Evolutionary conservation across 805 yeast species (phyloP).

Genomic region (Komagataella kurtzmanii): DNA sequence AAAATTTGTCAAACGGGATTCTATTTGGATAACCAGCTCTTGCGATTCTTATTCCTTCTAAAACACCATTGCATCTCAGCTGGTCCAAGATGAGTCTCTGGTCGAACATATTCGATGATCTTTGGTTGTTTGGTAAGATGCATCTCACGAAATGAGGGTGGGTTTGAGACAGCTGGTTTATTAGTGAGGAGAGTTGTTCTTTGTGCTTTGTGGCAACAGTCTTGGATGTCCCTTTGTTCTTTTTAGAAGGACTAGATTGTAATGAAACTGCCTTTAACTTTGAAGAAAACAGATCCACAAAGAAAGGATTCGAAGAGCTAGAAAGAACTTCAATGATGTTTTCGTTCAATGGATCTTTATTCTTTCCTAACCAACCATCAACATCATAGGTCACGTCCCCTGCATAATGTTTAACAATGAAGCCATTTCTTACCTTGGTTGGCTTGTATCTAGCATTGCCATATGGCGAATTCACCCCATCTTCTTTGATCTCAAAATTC

Average conservation of each 20-base stretch:
- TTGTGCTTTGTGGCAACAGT: constrained; percentile 86
- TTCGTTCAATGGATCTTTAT: constrained; percentile 85
- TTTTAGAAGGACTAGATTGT: constrained; percentile 4
- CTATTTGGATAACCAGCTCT: constrained; percentile 96
- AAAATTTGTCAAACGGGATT: constrained; percentile 71
- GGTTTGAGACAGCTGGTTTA: constrained; percentile 63
- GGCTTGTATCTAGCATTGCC: constrained; percentile 34
- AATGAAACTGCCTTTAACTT: constrained; percentile 4
- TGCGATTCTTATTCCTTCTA: constrained; percentile 95
- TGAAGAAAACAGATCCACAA: constrained; percentile 38
- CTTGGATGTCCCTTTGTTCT: constrained; percentile 29
- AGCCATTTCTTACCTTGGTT: constrained; percentile 64
- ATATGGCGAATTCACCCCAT: constrained; percentile 2
- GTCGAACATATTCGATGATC: constrained; percentile 59
- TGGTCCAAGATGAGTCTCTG: constrained; percentile 74
- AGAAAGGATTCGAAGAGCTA: constrained; percentile 40
- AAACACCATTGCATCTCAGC: constrained; percentile 90
- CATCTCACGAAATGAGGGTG: constrained; percentile 97
- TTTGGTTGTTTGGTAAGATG: constrained; percentile 76
- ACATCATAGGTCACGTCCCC: constrained; percentile 91
- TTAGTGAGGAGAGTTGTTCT: constrained; percentile 61
- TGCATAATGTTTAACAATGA: constrained; percentile 84
- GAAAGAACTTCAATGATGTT: constrained; percentile 43
- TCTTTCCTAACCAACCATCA: constrained; percentile 89
- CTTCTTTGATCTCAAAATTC: constrained; percentile 39